These are phyloP conservation scores for Ajuga chamaepitys DNA, from an alignment of 257 asterid genomes.

Conservation along the genomic window DNA sequence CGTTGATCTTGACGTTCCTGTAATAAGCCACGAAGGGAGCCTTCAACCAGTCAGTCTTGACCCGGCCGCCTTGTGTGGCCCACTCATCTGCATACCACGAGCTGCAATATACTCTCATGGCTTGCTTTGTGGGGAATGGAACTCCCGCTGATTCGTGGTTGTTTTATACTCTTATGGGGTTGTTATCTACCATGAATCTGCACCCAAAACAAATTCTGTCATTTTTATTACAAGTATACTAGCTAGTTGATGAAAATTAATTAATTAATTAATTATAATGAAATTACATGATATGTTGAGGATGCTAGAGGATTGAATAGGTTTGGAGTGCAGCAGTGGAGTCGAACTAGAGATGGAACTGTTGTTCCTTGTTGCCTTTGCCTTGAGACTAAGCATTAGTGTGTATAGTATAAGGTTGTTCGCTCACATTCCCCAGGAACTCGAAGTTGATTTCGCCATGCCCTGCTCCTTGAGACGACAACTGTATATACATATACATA, in stretches of 20 bases:
- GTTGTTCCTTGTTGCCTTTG: constrained; percentile 36
- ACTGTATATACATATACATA: neutral
- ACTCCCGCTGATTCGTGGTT: constrained; percentile 27
- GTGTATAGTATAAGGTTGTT: constrained; percentile 30
- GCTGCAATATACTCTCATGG: constrained; percentile 50
- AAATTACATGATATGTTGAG: constrained; percentile 30
- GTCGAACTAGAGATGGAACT: constrained; percentile 37
- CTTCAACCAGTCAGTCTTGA: constrained; percentile 43
- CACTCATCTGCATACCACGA: constrained; percentile 54
- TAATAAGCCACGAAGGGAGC: constrained; percentile 45
- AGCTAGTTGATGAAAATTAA: neutral
- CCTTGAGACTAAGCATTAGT: constrained; percentile 34
- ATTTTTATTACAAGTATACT: too few species aligned
- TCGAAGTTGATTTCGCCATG: constrained; percentile 40
- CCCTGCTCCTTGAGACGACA: constrained; percentile 26
- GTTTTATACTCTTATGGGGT: constrained; percentile 42
- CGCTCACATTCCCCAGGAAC: too few species aligned
- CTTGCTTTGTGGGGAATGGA: constrained; percentile 34
- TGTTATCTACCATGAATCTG: too few species aligned
- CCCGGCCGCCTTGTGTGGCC: too few species aligned
- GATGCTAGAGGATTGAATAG: constrained; percentile 35
- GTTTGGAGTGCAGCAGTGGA: constrained; percentile 34
- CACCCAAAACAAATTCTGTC: neutral
- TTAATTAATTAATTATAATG: too few species aligned
- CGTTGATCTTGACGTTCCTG: constrained; percentile 31